These are phyloP conservation scores for Suzukiozyma palmioleophila DNA, from an alignment of 1,139 yeast genomes.

Conservation along the genomic window DNA sequence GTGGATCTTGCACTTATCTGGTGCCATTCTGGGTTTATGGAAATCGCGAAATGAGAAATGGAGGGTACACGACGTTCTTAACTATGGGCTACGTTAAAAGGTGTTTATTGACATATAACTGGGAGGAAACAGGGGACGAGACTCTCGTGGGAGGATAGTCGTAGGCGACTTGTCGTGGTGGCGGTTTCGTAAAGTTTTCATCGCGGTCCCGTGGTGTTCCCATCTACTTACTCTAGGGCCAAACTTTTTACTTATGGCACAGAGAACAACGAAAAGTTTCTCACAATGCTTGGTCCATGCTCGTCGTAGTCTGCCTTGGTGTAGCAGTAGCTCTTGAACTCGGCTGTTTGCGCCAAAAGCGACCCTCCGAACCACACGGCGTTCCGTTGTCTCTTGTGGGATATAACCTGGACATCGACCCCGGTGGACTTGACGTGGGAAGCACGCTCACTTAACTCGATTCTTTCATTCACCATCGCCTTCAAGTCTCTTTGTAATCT, in stretches of 20 bases:
- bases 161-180: too few species aligned
- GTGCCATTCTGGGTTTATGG: background rate
- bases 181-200: too few species aligned
- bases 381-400: slow-evolving; percentile 95
- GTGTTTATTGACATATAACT: background rate
- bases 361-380: slow-evolving; percentile 99
- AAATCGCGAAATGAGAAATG: background rate
- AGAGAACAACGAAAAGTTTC: slow-evolving; percentile 91
- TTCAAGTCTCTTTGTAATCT: slow-evolving; percentile 94
- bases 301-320: slow-evolving; percentile 97
- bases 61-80: too few species aligned
- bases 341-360: slow-evolving; percentile 92
- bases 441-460: slow-evolving; percentile 70
- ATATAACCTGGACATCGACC: slow-evolving; percentile 93
- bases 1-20: background rate
- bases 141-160: too few species aligned
- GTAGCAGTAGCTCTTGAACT: slow-evolving; percentile 93
- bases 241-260: slow-evolving; percentile 76
- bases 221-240: too few species aligned
- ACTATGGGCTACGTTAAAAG: background rate
- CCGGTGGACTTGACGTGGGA: slow-evolving; percentile 90
- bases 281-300: slow-evolving; percentile 94
- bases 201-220: too few species aligned
- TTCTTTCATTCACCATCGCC: slow-evolving; percentile 82
- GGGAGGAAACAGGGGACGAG: too few species aligned